A percentile compares a stretch with the other conserved stretches of the same genome.
Evolutionary conservation across 2,329 filamentous ascomycete species (phyloP).

Genomic region (Colletotrichum falcatum): DNA sequence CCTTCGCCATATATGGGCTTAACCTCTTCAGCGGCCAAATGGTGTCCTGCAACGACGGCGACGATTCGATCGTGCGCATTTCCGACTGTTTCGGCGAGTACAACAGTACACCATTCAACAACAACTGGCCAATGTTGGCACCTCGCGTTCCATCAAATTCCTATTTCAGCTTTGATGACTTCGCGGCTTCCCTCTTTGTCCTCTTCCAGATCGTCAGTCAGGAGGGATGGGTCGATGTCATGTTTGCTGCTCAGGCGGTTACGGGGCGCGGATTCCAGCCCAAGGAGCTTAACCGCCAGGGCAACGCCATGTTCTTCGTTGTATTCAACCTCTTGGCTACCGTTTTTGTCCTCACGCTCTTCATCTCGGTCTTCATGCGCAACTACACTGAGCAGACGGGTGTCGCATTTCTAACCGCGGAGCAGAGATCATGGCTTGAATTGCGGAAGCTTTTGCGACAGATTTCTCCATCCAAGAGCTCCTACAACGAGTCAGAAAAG

Average conservation of each 20-base stretch:
- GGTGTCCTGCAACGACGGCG: slow-evolving; percentile 80
- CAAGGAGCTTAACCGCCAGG: slow-evolving; percentile 74
- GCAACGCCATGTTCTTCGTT: slow-evolving; percentile 94
- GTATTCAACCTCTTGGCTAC: slow-evolving; percentile 96
- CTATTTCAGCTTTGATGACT: slow-evolving; percentile 94
- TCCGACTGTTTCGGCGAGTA: slow-evolving; percentile 88
- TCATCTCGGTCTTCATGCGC: slow-evolving; percentile 99
- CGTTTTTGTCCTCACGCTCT: slow-evolving; percentile 95
- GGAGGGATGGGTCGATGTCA: slow-evolving; percentile 97
- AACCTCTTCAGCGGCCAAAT: slow-evolving; percentile 92
- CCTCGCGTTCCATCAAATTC: slow-evolving; percentile 85
- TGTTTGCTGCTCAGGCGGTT: slow-evolving; percentile 85
- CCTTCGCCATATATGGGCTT: slow-evolving; percentile 95
- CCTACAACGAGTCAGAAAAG: slow-evolving; percentile 80
- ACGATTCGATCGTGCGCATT: slow-evolving; percentile 68
- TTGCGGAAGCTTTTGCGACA: slow-evolving; percentile 91
- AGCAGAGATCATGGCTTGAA: slow-evolving; percentile 97
- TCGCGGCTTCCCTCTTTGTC: slow-evolving; percentile 92
- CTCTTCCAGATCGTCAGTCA: slow-evolving; percentile 99
- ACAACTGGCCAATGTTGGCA: slow-evolving; percentile 82
- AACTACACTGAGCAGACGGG: slow-evolving; percentile 99
- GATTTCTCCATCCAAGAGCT: slow-evolving; percentile 93
- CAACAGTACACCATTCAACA: slow-evolving; percentile 77
- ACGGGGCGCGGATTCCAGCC: slow-evolving; percentile 83
- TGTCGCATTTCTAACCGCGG: slow-evolving; percentile 93